A percentile compares a stretch with the other conserved stretches of the same genome.
These are phyloP conservation scores for Cladophialophora carrionii DNA, from an alignment of 2,329 filamentous ascomycete species.

Conservation along the genomic window DNA sequence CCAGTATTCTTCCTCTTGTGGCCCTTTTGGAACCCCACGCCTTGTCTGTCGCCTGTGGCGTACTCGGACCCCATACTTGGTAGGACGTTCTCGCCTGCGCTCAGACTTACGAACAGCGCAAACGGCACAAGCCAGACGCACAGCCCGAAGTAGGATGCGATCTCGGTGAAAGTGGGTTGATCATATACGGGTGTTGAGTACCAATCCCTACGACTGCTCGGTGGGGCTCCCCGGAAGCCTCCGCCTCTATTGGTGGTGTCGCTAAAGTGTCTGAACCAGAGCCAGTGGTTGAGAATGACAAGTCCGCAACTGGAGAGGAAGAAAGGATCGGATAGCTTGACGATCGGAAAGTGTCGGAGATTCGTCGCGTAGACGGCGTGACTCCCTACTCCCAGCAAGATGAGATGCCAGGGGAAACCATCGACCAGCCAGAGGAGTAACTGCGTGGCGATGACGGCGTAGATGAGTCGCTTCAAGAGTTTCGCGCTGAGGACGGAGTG, in stretches of 20 bases:
- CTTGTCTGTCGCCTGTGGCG: constrained; percentile 57
- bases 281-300: constrained; percentile 86
- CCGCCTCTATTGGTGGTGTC: constrained; percentile 46
- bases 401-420: constrained; percentile 77
- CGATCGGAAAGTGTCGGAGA: constrained; percentile 73
- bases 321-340: constrained; percentile 83
- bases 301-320: constrained; percentile 83
- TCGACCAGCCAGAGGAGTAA: constrained; percentile 76
- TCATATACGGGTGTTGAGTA: constrained; percentile 48
- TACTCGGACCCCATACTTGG: constrained; percentile 86
- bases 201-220: constrained; percentile 32
- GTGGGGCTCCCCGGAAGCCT: constrained; percentile 52
- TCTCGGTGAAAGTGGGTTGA: constrained; percentile 85
- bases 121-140: constrained; percentile 98
- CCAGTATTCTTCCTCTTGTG: constrained; percentile 57
- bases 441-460: constrained; percentile 75
- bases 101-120: constrained; percentile 89
- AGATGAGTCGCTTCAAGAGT: constrained; percentile 82
- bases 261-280: constrained; percentile 95
- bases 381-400: constrained; percentile 73
- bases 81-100: constrained; percentile 90
- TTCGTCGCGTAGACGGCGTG: constrained; percentile 90
- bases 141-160: constrained; percentile 92
- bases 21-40: constrained; percentile 40
- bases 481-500: constrained; percentile 91